Evolutionary conservation across 306 rosid genomes (phyloP), one percentile per base, ranked within the genome.

Genomic region (Nissolia schottii): DNA sequence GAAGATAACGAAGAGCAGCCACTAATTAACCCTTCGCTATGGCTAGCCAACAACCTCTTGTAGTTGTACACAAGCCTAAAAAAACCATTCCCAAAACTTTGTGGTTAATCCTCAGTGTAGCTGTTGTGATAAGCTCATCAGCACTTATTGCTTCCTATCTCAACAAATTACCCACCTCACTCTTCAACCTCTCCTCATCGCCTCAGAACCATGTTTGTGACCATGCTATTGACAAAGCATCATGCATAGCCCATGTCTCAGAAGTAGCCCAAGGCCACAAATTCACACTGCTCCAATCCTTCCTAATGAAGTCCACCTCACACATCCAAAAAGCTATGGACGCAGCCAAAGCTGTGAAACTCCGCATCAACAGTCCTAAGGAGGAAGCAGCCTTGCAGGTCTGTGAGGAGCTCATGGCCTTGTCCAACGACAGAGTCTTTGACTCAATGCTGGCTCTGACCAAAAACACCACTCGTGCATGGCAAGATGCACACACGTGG

Each of bases 401-500:
- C 19, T 92, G 97, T 24, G 80, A 40, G 19, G 55, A 89, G 71
- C 82, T 92, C 14, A 69, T 89, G 82, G 90, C 82, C 35, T 32
- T 77, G 20, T 85, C 88, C 31, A 48, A 14, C 22, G 83, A 81
- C 11, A 86, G 96, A 71, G 67, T 85, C 1, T 57, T 62, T 70
- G 81, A 87, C 60, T 85, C 96, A 0, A 43, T 74, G 12, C 9
- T 15, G 40, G 77, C 85, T 71, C 75, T 91, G 2, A 49, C 77
- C 0, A 76, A 78, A 9, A 16, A 10, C 7, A 77, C 40, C 2
- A 43, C 18, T 14, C 18, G 7, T 3, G 74, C 86, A 0, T 20
- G 45, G 7, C 85, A 82, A 34, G 83, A 87, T 67, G 90, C 87
- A 0, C 97, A 84, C 65, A 14, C 87, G 5, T 91, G 97, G 96